phyloP scores from a whole-genome alignment of 441 rosid species.

The Viola pubescens region DNA sequence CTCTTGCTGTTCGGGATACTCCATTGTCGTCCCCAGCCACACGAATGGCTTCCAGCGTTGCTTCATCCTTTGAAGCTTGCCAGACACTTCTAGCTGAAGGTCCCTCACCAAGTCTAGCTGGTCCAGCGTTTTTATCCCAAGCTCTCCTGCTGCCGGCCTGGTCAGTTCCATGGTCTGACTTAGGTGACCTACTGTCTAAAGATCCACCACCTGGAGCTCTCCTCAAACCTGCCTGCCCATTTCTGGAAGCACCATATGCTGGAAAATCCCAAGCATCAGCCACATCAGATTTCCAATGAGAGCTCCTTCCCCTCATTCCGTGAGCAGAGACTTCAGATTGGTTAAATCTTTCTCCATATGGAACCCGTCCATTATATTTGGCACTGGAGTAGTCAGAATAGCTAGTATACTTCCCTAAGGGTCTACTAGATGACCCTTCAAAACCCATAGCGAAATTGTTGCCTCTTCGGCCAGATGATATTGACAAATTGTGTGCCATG shows the following conservation, averaged over 20 bases:
- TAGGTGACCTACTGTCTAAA: constrained; percentile 51
- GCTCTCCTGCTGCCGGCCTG: constrained; percentile 73
- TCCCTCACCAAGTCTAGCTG: constrained; percentile 85
- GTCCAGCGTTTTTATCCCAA: constrained; percentile 70
- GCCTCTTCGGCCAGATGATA: constrained; percentile 77
- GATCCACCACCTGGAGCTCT: constrained; percentile 47
- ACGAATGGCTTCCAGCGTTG: constrained; percentile 95
- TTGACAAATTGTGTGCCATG: constrained; percentile 82
- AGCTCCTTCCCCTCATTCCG: constrained; percentile 62
- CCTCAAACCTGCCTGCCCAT: constrained; percentile 59
- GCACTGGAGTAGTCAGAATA: constrained; percentile 58
- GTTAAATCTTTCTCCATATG: constrained; percentile 64
- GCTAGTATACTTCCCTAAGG: constrained; percentile 60
- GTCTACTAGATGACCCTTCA: constrained; percentile 54
- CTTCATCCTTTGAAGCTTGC: constrained; percentile 99
- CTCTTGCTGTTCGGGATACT: constrained; percentile 47
- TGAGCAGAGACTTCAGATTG: constrained; percentile 60
- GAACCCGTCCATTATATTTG: constrained; percentile 56
- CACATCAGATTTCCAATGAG: constrained; percentile 67
- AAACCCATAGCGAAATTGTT: constrained; percentile 47
- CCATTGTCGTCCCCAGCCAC: constrained; percentile 87
- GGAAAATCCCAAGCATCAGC: constrained; percentile 75
- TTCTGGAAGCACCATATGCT: constrained; percentile 56
- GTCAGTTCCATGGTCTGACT: constrained; percentile 66
- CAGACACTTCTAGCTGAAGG: constrained; percentile 99